These are phyloP conservation scores for Leonotis leonurus DNA, from an alignment of 257 asterid genomes.

Conservation along the genomic window DNA sequence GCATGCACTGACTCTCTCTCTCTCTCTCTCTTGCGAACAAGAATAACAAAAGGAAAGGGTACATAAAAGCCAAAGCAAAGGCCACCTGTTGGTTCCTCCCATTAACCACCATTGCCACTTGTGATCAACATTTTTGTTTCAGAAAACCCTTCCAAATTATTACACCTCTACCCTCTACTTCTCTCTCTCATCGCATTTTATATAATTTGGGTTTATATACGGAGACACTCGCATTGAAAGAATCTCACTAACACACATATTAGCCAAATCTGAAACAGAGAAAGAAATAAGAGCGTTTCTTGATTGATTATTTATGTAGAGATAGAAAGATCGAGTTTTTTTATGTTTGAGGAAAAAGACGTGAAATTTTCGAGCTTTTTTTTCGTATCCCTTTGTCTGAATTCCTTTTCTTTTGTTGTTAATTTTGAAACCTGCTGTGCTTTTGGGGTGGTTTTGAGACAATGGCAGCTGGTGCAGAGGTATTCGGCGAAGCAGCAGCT, in stretches of 20 bases:
- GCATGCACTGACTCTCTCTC: neutral
- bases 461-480: slow-evolving; percentile 87
- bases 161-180: slow-evolving; percentile 14
- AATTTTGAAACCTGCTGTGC: neutral
- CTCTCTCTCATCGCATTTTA: slow-evolving; percentile 19
- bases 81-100: slow-evolving; percentile 21
- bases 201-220: slow-evolving; percentile 23
- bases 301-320: slow-evolving; percentile 25
- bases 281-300: slow-evolving; percentile 24
- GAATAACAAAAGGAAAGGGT: slow-evolving; percentile 25
- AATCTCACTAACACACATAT: slow-evolving; percentile 30
- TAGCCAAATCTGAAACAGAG: slow-evolving; percentile 31
- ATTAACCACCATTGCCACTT: slow-evolving; percentile 32
- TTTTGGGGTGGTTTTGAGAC: slow-evolving; percentile 23
- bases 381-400: neutral
- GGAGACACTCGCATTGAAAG: slow-evolving; percentile 15
- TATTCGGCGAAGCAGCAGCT: slow-evolving; percentile 54
- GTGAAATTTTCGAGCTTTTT: slow-evolving; percentile 9
- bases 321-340: slow-evolving; percentile 34
- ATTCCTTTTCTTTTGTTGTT: neutral
- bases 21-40: neutral
- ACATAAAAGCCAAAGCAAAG: slow-evolving; percentile 24
- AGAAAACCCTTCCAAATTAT: slow-evolving; percentile 21
- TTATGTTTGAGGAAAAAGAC: too few species aligned
- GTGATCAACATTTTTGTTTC: slow-evolving; percentile 28